Conservation (phyloP, 352 stramenopile species). For the Phytophthora cryptogea region DNA sequence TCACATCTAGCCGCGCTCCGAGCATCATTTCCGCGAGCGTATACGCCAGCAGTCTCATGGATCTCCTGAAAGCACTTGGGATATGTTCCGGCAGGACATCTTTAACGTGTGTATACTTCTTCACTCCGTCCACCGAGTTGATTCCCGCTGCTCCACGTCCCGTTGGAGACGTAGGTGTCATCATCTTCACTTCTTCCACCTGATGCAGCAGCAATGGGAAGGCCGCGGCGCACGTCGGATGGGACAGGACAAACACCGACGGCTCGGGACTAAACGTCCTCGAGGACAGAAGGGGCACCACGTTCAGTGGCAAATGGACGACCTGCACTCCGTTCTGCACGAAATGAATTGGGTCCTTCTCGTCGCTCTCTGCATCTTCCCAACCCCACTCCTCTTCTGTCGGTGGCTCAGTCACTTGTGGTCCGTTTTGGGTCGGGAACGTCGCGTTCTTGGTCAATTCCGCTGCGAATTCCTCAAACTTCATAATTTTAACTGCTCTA, state of each 20-base stretch:
- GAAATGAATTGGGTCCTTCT: not conserved
- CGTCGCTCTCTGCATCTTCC: constrained; percentile 33
- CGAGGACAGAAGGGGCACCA: constrained; percentile 54
- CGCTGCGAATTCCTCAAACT: constrained; percentile 51
- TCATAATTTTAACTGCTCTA: constrained; percentile 37
- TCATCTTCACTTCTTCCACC: constrained; percentile 24
- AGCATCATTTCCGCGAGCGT: constrained; percentile 62
- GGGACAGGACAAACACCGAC: constrained; percentile 74
- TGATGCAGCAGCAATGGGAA: constrained; percentile 77
- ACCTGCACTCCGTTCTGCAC: constrained; percentile 39
- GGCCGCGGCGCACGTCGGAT: constrained; percentile 64
- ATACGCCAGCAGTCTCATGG: constrained; percentile 71
- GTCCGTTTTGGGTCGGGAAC: constrained; percentile 14
- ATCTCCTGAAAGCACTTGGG: constrained; percentile 56
- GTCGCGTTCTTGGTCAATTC: constrained; percentile 27
- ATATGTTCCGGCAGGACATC: constrained; percentile 75
- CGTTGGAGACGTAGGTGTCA: constrained; percentile 12
- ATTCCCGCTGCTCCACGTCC: constrained; percentile 6
- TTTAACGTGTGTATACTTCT: constrained; percentile 60
- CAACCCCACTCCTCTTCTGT: constrained; percentile 57
- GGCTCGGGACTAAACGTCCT: constrained; percentile 47
- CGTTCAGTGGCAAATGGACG: constrained; percentile 60
- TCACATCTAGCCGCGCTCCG: constrained; percentile 55
- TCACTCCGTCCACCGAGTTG: constrained; percentile 9
- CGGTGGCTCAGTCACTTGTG: constrained; percentile 8